phyloP scores from a whole-genome alignment of 768 basidiomycete genomes.

The Phaeolepiota aurea region DNA sequence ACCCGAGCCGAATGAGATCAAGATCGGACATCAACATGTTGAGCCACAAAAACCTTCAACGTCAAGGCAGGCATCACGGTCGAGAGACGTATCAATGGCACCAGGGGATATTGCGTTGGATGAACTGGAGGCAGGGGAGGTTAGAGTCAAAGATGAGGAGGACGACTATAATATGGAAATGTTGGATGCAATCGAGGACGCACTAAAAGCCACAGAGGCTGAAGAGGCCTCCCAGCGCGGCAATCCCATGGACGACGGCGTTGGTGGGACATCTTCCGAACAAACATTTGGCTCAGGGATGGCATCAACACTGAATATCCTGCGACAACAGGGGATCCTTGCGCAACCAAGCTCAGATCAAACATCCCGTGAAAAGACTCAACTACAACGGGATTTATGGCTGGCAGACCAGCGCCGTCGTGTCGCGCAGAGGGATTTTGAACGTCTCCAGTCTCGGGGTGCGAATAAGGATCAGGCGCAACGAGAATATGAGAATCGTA shows the following conservation, averaged over 20 bases:
- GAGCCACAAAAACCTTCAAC: slow-evolving; percentile 3
- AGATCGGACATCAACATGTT: slow-evolving; percentile 3
- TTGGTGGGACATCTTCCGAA: slow-evolving; percentile 58
- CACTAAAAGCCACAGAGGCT: slow-evolving; percentile 53
- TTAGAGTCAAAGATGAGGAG: slow-evolving; percentile 73
- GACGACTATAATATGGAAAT: slow-evolving; percentile 63
- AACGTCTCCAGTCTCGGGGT: slow-evolving; percentile 69
- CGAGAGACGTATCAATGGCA: slow-evolving; percentile 48
- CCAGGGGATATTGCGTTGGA: slow-evolving; percentile 55
- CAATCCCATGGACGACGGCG: slow-evolving; percentile 17
- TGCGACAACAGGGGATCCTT: slow-evolving; percentile 88
- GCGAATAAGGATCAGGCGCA: slow-evolving; percentile 86
- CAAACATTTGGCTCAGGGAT: slow-evolving; percentile 78
- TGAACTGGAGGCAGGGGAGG: slow-evolving; percentile 79
- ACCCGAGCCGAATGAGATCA: slow-evolving; percentile 31
- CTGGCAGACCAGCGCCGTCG: slow-evolving; percentile 75
- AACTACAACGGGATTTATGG: slow-evolving; percentile 85
- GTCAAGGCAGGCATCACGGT: slow-evolving; percentile 22
- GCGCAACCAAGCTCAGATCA: slow-evolving; percentile 56
- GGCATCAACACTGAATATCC: slow-evolving; percentile 80
- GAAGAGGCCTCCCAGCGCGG: slow-evolving; percentile 31
- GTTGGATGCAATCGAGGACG: slow-evolving; percentile 69
- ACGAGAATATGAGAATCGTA: slow-evolving; percentile 89
- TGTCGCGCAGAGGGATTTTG: slow-evolving; percentile 72
- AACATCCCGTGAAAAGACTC: slow-evolving; percentile 69